phyloP scores from a whole-genome alignment of 2,329 filamentous ascomycete species.

The Exophiala mesophila region DNA sequence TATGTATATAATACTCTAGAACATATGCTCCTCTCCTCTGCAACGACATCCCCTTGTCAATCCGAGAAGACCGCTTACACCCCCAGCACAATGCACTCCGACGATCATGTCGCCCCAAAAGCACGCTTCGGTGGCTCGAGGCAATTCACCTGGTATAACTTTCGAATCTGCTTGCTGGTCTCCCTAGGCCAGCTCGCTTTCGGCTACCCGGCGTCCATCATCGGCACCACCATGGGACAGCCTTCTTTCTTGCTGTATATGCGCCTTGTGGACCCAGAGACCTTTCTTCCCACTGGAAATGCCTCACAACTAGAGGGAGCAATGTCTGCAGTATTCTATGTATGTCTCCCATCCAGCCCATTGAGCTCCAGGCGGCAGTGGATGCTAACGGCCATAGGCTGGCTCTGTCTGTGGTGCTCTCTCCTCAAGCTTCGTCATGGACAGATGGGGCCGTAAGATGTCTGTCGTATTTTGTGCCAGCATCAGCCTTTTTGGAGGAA shows the following conservation, averaged over 20 bases:
- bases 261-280: conserved; percentile 2
- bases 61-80: no score
- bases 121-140: conserved; percentile 1
- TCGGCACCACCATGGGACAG: conserved; percentile 6
- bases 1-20: no score
- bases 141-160: conserved; percentile 1
- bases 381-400: conserved; percentile 1
- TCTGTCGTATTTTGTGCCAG: conserved; percentile 36
- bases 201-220: neutral
- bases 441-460: conserved; percentile 50
- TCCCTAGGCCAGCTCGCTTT: neutral
- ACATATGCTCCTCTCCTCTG: no score
- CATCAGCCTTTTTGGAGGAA: conserved; percentile 2
- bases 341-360: no score
- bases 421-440: conserved; percentile 26
- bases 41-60: no score
- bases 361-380: neutral
- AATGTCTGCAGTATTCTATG: neutral
- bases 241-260: conserved; percentile 6
- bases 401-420: conserved; percentile 5
- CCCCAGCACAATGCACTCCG: no score
- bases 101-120: no score
- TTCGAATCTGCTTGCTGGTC: neutral
- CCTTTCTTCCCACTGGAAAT: neutral
- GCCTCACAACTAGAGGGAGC: neutral